Evolutionary conservation across 805 yeast species (phyloP), one percentile per base, ranked within the genome.

Genomic region (Cyberlindnera mrakii): DNA sequence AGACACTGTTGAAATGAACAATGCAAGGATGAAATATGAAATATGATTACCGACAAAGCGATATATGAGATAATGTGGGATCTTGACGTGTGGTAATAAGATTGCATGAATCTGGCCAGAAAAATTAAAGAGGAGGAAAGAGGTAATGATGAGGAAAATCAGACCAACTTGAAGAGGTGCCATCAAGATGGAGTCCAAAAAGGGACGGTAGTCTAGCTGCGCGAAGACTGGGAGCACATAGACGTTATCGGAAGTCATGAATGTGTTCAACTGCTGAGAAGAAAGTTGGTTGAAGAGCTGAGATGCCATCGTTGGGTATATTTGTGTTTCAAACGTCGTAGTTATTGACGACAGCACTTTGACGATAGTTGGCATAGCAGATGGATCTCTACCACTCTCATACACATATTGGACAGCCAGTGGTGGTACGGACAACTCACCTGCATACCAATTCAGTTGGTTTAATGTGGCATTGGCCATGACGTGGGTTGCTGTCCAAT

Each of bases 121-220:
- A 66, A 84, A 74, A 27, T 61, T 74, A 52, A 82, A 72, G 51
- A 80, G 82, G 72, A 86, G 82, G 58, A 86, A 83, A 3, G 91
- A 78, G 44, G 84, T 59, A 57, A 85, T 78, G 53, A 85, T 72
- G 57, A 83, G 67, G 57, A 78, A 85, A 59, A 85, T 81, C 49
- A 83, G 70, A 40, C 93, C 93, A 46, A 85, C 81, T 59, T 84
- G 91, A 5, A 78, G 60, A 5, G 90, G 88, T 0, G 89, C 89
- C 35, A 72, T 51, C 13, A 80, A 56, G 5, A 75, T 78, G 3
- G 75, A 66, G 51, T 77, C 65, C 1, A 61, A 60, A 41, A 65
- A 67, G 2, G 85, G 85, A n/a, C 68, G 65, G 39, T 67, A 60
- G 54, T 84, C 88, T 3, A 54, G 35, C 33, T 50, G 59, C 1